Evolutionary conservation across 2,329 filamentous ascomycete species (phyloP).

Genomic region (Cladosporium oxysporum): DNA sequence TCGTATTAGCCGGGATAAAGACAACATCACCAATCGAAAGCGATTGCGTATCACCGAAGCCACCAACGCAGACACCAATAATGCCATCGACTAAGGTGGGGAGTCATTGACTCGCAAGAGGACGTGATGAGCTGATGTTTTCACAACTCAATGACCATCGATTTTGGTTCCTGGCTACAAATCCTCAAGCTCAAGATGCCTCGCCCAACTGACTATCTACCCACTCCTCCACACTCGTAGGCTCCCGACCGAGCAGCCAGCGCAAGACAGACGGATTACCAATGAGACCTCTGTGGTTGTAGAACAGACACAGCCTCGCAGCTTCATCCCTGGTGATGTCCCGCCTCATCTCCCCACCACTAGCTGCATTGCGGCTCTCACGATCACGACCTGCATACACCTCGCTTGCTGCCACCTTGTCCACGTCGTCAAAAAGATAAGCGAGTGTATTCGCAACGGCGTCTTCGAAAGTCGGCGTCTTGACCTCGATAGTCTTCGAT

Average conservation of each 20-base stretch:
- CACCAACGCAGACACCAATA: too few relatives aligned
- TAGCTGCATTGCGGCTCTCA: not conserved
- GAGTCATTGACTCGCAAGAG: not conserved
- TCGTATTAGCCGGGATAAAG: too few relatives aligned
- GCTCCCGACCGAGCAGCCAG: not conserved
- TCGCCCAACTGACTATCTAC: not conserved
- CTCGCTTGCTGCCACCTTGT: not conserved
- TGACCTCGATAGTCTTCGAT: not conserved
- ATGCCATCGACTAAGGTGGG: too few relatives aligned
- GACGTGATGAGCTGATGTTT: not conserved
- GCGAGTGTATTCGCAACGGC: not conserved
- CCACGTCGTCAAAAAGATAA: not conserved
- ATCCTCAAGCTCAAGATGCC: not conserved
- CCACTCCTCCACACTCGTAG: not conserved
- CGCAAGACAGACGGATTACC: not conserved
- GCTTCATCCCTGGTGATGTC: not conserved
- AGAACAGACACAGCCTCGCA: not conserved
- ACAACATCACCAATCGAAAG: too few relatives aligned
- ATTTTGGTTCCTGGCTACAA: not conserved
- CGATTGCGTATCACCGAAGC: too few relatives aligned
- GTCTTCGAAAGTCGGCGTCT: not conserved
- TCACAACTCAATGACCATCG: not conserved
- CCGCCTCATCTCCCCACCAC: not conserved
- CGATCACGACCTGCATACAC: not conserved
- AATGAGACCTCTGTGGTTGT: not conserved